phyloP scores from a whole-genome alignment of 129 eudicot species.

The Erigeron canadensis region DNA sequence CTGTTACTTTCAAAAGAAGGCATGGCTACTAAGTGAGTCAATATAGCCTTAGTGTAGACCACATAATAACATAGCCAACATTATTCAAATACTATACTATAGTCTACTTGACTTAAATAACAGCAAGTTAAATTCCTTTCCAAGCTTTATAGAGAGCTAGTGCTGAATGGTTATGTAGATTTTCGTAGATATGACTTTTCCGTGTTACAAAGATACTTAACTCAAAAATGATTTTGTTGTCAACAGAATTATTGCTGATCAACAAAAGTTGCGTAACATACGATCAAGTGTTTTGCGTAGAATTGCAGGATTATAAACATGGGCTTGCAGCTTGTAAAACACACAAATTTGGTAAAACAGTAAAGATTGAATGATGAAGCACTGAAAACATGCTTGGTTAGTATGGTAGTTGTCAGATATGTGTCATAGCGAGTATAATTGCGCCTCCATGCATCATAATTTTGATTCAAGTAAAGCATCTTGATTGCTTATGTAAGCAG shows the following conservation, averaged over 20 bases:
- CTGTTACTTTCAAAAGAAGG: constrained; percentile 19
- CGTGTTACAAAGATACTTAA: constrained; percentile 18
- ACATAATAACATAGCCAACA: constrained; percentile 21
- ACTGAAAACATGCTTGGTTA: constrained; percentile 29
- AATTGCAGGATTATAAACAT: constrained; percentile 40
- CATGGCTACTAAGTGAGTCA: constrained; percentile 13
- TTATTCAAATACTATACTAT: constrained; percentile 1
- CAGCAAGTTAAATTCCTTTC: not conserved
- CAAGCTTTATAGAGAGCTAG: constrained; percentile 11
- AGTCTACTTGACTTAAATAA: constrained; percentile 17
- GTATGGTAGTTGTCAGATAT: constrained; percentile 18
- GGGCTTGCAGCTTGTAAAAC: constrained; percentile 34
- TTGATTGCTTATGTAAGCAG: constrained; percentile 28
- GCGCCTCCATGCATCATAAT: constrained; percentile 38
- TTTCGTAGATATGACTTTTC: constrained; percentile 12
- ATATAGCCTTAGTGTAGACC: constrained; percentile 10
- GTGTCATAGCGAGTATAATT: constrained; percentile 33
- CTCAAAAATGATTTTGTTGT: constrained; percentile 23
- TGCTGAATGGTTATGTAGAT: constrained; percentile 17
- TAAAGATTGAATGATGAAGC: constrained; percentile 33
- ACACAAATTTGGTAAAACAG: constrained; percentile 23
- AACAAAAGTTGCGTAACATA: constrained; percentile 40
- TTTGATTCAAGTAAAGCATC: constrained; percentile 22
- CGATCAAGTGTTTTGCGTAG: constrained; percentile 35
- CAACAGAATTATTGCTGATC: constrained; percentile 49